These are phyloP conservation scores for Avena sativa DNA, from an alignment of 176 grass and related monocot genomes.

Conservation along the genomic window DNA sequence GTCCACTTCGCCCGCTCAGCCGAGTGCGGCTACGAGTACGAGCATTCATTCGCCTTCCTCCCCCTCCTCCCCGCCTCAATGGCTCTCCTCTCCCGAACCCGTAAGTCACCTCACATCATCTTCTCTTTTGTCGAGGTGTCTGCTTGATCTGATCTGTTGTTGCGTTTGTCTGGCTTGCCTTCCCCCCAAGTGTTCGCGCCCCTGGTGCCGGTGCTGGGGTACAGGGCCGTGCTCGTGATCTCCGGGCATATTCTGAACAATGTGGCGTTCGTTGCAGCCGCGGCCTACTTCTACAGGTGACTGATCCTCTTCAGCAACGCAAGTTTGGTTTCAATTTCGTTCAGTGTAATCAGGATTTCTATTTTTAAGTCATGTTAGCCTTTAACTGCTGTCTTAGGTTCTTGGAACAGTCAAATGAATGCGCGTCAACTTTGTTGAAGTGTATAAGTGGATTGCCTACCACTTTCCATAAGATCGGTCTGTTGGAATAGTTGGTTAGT, in stretches of 20 bases:
- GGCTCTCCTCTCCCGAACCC: conserved; percentile 67
- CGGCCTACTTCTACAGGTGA: conserved; percentile 84
- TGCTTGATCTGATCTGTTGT: conserved; percentile 43
- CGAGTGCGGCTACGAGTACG: conserved; percentile 98
- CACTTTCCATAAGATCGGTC: too few relatives aligned
- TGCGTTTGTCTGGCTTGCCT: not conserved
- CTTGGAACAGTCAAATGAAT: not conserved
- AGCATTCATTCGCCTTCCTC: conserved; percentile 88
- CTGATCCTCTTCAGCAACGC: conserved; percentile 1
- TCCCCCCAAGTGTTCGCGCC: conserved; percentile 62
- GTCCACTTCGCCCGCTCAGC: conserved; percentile 81
- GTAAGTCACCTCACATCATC: conserved; percentile 35
- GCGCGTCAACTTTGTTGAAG: too few relatives aligned
- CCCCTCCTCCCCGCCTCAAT: conserved; percentile 74
- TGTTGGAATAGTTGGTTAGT: too few relatives aligned
- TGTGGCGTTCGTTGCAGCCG: conserved; percentile 58
- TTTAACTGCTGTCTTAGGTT: conserved; percentile 1
- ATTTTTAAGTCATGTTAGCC: not conserved
- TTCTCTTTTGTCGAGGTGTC: not conserved
- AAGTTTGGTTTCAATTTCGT: not conserved
- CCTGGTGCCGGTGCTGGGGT: conserved; percentile 72
- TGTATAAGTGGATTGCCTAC: too few relatives aligned
- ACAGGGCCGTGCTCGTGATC: conserved; percentile 66
- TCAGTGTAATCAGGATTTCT: not conserved
- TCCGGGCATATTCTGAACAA: conserved; percentile 77